phyloP scores from a whole-genome alignment of 192 early-diverging fungal species.

The Rhizophagus prolifer region DNA sequence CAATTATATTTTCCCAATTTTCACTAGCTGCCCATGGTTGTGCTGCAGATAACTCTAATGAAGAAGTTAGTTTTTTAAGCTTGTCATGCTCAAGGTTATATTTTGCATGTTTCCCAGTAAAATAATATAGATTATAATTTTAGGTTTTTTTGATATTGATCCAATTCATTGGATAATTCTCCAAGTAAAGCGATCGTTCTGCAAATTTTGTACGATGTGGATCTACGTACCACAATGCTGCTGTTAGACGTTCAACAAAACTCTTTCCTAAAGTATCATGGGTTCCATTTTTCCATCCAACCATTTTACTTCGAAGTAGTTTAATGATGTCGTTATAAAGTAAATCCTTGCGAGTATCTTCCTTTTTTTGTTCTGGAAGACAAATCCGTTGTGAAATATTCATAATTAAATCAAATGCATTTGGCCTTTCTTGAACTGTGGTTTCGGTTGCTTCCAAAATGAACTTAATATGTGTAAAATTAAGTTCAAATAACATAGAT shows the following conservation, averaged over 20 bases:
- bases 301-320: not conserved
- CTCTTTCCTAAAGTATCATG: slow-evolving; percentile 3
- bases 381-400: not conserved
- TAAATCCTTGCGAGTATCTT: not conserved
- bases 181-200: not conserved
- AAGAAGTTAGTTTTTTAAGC: not conserved
- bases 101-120: not conserved
- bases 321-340: slow-evolving; percentile 1
- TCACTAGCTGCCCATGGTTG: not conserved
- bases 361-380: not conserved
- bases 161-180: not conserved
- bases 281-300: not conserved
- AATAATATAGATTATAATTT: not conserved
- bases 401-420: not conserved
- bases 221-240: not conserved
- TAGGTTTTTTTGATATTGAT: not conserved
- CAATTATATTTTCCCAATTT: not conserved
- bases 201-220: not conserved
- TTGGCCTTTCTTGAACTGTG: not conserved
- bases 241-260: not conserved
- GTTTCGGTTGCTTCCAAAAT: too few species aligned
- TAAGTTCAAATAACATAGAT: not conserved
- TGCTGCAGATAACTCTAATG: not conserved
- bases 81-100: not conserved
- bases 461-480: too few species aligned